Evolutionary conservation across 768 basidiomycete species (phyloP), one percentile per base, ranked within the genome.

Genomic region (Hericium coralloides): DNA sequence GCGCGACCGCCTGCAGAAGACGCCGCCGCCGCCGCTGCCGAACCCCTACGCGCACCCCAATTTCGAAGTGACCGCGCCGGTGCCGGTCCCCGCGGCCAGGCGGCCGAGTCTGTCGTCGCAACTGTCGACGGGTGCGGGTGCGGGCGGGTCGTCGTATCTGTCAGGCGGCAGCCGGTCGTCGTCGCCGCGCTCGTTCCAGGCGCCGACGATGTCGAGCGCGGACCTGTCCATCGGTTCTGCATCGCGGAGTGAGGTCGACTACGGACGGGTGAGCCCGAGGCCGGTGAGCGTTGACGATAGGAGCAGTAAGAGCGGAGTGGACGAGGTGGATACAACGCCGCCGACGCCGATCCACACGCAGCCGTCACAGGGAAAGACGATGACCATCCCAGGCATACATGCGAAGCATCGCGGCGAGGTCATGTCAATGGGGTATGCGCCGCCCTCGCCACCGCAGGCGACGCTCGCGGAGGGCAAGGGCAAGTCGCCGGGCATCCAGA

Each of bases 301-400:
- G 4, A 31, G 26, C 4, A 31, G 26, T 31, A 31, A 31, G 26
- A 51, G 50, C 17, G 25, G 38, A 20, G 18, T 55, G 26, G 55
- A 57, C 20, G 43, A 54, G 48, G 56, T 54, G 15, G 37, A 49
- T 20, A n/a, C 56, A 38, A 23, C 50, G 18, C 52, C 74, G 2
- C 63, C 66, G 10, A 70, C 75, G 17, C 81, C 84, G 8, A 88
- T 89, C 61, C 81, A 84, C 61, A 82, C 83, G 17, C 91, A 92
- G 65, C 90, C 90, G 2, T 68, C 74, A 8, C 82, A 84, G 66
- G 85, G 82, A 31, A 86, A 82, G 63, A 85, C 79, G 43, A 93
- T 93, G 91, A 84, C 81, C 14, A 92, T 93, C 60, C 91, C 91
- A 9, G 88, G 89, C 2, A 93, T 93, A 58, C 90, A 92, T 64